Conservation (phyloP, 768 basidiomycete species). For the Suillus brevipes region DNA sequence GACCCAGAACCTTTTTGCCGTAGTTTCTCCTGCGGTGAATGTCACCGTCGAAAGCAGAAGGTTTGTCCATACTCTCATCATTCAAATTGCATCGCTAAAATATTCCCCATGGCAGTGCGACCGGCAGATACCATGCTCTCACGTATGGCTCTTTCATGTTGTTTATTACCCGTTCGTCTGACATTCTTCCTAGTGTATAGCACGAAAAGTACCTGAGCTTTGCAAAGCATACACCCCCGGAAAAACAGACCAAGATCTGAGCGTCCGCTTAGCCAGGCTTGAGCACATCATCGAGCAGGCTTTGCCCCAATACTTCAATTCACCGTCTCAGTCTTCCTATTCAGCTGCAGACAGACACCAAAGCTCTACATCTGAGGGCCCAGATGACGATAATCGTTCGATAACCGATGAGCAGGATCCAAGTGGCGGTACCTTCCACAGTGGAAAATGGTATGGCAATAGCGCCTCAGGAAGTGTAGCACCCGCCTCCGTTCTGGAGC, state of each 20-base stretch:
- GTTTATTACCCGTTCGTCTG: conserved; percentile 14
- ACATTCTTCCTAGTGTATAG: conserved; percentile 57
- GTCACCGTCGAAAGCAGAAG: conserved; percentile 88
- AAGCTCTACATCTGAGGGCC: conserved; percentile 49
- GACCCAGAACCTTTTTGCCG: conserved; percentile 10
- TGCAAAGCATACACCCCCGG: conserved; percentile 90
- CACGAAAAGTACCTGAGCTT: conserved; percentile 83
- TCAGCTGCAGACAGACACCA: conserved; percentile 36
- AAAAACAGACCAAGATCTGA: conserved; percentile 81
- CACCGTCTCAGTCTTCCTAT: conserved; percentile 37
- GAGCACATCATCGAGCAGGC: conserved; percentile 83
- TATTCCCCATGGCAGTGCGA: conserved; percentile 59
- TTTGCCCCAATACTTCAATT: conserved; percentile 68
- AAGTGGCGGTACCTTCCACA: conserved; percentile 74
- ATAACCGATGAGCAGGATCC: conserved; percentile 77
- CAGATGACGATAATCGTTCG: conserved; percentile 70
- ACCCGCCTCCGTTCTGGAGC: conserved; percentile 75
- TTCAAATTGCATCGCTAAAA: conserved; percentile 22
- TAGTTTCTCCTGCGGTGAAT: conserved; percentile 86
- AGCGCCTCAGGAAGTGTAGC: conserved; percentile 84
- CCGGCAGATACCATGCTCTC: conserved; percentile 80
- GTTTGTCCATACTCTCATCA: conserved; percentile 35
- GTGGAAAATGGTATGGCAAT: conserved; percentile 84
- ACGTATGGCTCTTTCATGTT: conserved; percentile 47
- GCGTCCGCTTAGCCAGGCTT: conserved; percentile 67